Evolutionary conservation across 106 monocot genomes (phyloP).

Genomic region (Dioscorea alata): DNA sequence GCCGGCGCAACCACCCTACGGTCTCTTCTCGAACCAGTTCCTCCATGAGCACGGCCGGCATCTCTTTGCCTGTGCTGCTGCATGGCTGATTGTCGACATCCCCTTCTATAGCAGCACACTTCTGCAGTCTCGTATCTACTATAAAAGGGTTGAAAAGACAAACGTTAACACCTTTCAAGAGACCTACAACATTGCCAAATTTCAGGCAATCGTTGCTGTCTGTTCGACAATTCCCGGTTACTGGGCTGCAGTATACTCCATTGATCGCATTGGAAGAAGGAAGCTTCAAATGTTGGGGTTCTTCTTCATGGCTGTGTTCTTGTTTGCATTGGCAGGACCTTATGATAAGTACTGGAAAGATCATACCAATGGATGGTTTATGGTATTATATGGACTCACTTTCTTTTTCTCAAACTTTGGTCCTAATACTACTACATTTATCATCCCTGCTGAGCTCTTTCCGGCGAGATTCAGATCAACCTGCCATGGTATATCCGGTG

Average conservation of each 20-base stretch:
- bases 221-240: slow-evolving; percentile 47
- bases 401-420: slow-evolving; percentile 56
- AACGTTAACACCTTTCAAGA: slow-evolving; percentile 28
- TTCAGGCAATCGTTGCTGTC: slow-evolving; percentile 39
- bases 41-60: slow-evolving; percentile 8
- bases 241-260: slow-evolving; percentile 37
- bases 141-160: too few relatives aligned
- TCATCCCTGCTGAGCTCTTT: slow-evolving; percentile 53
- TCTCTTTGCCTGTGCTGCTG: slow-evolving; percentile 19
- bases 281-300: slow-evolving; percentile 43
- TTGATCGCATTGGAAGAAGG: slow-evolving; percentile 46
- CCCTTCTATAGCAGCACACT: slow-evolving; percentile 49
- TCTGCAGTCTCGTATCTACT: slow-evolving; percentile 47
- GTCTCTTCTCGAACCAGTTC: slow-evolving; percentile 20
- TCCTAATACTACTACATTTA: slow-evolving; percentile 51
- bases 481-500: slow-evolving; percentile 51
- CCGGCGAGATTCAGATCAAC: slow-evolving; percentile 50
- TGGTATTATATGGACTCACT: slow-evolving; percentile 13
- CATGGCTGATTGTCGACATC: slow-evolving; percentile 37
- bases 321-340: slow-evolving; percentile 26
- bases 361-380: background rate
- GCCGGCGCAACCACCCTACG: background rate
- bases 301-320: slow-evolving; percentile 44
- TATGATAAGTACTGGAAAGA: slow-evolving; percentile 11
- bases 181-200: slow-evolving; percentile 37